These are phyloP conservation scores for Salicornia ramosissima DNA, from an alignment of 148 eudicot species.

Conservation along the genomic window DNA sequence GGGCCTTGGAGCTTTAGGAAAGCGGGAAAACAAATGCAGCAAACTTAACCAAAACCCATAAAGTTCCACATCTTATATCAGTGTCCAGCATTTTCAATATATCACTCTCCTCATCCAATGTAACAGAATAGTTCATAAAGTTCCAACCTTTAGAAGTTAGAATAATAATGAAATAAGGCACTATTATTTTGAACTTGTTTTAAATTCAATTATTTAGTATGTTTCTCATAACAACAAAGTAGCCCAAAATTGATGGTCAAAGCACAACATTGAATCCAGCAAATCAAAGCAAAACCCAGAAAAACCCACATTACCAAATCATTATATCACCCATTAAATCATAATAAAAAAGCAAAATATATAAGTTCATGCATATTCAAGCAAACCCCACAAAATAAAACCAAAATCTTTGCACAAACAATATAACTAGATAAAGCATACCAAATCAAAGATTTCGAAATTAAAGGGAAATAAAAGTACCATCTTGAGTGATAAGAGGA, in stretches of 20 bases:
- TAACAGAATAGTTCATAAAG: neutral
- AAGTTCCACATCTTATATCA: neutral
- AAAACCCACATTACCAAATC: slow-evolving; percentile 21
- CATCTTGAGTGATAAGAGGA: slow-evolving; percentile 90
- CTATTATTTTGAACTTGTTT: too few species aligned
- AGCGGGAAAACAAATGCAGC: neutral
- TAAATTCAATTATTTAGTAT: too few species aligned
- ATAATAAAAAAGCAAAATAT: neutral
- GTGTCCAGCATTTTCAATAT: neutral
- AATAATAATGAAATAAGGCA: too few species aligned
- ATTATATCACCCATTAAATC: neutral
- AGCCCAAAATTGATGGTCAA: too few species aligned
- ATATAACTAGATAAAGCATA: neutral
- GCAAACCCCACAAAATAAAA: slow-evolving; percentile 16
- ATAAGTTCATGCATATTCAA: neutral
- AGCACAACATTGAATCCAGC: neutral
- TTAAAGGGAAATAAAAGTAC: slow-evolving; percentile 20
- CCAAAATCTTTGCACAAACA: neutral
- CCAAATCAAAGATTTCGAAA: neutral
- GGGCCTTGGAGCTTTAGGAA: too few species aligned
- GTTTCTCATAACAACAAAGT: too few species aligned
- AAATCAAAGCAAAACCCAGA: slow-evolving; percentile 24
- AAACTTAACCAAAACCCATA: neutral
- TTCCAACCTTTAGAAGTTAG: neutral
- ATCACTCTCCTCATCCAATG: neutral